A percentile compares a stretch with the other conserved stretches of the same genome.
These are phyloP conservation scores for Clitopilus hobsonii DNA, from an alignment of 768 basidiomycete species.

Conservation along the genomic window DNA sequence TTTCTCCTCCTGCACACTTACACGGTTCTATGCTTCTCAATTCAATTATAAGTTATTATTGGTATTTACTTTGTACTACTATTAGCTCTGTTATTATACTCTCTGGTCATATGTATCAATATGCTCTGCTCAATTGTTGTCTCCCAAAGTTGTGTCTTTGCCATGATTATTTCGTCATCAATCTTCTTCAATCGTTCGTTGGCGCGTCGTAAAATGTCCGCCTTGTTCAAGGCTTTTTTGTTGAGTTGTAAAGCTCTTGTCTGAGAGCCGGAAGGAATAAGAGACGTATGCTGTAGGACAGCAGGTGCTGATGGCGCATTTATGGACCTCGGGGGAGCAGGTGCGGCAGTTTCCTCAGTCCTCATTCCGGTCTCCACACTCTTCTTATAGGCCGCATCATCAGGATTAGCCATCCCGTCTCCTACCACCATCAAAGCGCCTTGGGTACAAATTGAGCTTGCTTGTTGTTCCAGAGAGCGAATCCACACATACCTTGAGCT, in stretches of 20 bases:
- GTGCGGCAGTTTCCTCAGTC: too few relatives aligned
- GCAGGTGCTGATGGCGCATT: background rate
- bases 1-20: too few relatives aligned
- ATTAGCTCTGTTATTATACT: constrained; percentile 9
- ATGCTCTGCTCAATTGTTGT: constrained; percentile 66
- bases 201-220: constrained; percentile 47
- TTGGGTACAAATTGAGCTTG: constrained; percentile 10
- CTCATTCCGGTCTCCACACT: too few relatives aligned
- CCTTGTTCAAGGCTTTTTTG: constrained; percentile 20
- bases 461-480: constrained; percentile 10
- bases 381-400: too few relatives aligned
- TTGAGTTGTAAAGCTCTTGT: background rate
- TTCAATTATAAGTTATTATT: background rate
- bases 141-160: constrained; percentile 72
- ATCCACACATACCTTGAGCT: constrained; percentile 23
- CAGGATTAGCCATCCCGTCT: constrained; percentile 1
- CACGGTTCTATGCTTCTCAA: too few relatives aligned
- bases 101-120: constrained; percentile 41
- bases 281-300: background rate
- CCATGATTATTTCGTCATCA: constrained; percentile 48
- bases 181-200: constrained; percentile 49
- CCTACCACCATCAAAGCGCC: constrained; percentile 7
- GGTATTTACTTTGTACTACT: background rate
- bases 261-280: background rate
- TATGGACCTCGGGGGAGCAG: background rate